Percentiles rank a stretch among this genome's conserved stretches.
Evolutionary conservation across 306 rosid genomes (phyloP).

Genomic region (Citrullus amarus): DNA sequence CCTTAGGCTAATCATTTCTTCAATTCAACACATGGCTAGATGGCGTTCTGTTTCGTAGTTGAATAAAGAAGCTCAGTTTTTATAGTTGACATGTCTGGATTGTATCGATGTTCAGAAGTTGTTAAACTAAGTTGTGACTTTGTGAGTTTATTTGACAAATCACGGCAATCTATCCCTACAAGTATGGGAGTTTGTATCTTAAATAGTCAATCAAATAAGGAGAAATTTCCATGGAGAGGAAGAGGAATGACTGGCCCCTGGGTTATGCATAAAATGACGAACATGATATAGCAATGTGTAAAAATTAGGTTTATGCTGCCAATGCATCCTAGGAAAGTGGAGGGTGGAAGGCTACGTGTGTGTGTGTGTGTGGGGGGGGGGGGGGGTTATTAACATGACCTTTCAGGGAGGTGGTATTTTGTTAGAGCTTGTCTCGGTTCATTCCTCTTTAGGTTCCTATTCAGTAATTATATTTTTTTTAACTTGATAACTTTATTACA

Average conservation of each 20-base stretch:
- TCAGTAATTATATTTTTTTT: not conserved
- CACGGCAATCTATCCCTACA: not conserved
- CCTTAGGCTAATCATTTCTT: not conserved
- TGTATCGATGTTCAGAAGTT: not conserved
- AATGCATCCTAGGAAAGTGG: not conserved
- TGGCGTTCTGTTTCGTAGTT: not conserved
- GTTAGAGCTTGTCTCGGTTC: not conserved
- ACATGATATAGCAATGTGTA: not conserved
- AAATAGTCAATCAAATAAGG: not conserved
- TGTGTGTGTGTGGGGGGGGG: no score
- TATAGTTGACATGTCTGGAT: not conserved
- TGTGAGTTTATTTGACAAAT: not conserved
- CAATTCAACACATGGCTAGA: not conserved
- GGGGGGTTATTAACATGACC: not conserved
- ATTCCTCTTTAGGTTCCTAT: constrained; percentile 1
- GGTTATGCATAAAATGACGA: not conserved
- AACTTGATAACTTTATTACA: not conserved
- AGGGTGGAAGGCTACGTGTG: no score
- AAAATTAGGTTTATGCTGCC: not conserved
- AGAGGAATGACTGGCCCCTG: not conserved
- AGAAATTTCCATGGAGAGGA: not conserved
- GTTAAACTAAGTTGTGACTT: not conserved
- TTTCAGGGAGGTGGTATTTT: not conserved
- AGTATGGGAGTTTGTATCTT: not conserved
- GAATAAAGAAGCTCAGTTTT: not conserved